A percentile compares a stretch with the other conserved stretches of the same genome.
Evolutionary conservation across 805 yeast genomes (phyloP).

Genomic region (Ogataea pini): DNA sequence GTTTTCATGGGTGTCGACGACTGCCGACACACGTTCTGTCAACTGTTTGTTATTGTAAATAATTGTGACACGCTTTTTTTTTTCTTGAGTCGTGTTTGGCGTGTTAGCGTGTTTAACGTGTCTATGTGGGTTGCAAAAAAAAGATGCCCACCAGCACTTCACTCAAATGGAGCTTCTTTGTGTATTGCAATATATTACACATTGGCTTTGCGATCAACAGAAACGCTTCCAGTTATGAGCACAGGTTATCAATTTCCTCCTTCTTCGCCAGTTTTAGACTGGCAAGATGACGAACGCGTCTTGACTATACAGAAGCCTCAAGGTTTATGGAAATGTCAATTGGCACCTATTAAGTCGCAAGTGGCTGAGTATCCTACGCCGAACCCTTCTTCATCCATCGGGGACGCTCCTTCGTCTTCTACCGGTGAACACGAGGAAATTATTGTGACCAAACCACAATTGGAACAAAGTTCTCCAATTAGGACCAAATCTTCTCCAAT

Average conservation of each 20-base stretch:
- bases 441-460: background rate
- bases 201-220: too few species aligned
- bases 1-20: background rate
- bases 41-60: constrained; percentile 13
- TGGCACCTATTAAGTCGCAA: background rate
- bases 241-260: constrained; percentile 33
- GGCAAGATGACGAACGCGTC: constrained; percentile 14
- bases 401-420: constrained; percentile 30
- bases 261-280: constrained; percentile 34
- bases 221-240: background rate
- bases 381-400: constrained; percentile 62
- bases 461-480: background rate
- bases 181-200: too few species aligned
- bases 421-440: constrained; percentile 8
- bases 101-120: constrained; percentile 4
- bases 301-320: background rate
- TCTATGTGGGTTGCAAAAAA: background rate
- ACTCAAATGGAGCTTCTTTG: too few species aligned
- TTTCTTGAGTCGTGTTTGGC: constrained; percentile 9
- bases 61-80: constrained; percentile 15
- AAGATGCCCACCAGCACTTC: too few species aligned
- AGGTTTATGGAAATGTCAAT: background rate
- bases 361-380: constrained; percentile 61
- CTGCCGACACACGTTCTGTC: constrained; percentile 7
- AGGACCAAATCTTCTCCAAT: background rate